Conservation (phyloP, 345 rosid species). For the Camelina laxa region DNA sequence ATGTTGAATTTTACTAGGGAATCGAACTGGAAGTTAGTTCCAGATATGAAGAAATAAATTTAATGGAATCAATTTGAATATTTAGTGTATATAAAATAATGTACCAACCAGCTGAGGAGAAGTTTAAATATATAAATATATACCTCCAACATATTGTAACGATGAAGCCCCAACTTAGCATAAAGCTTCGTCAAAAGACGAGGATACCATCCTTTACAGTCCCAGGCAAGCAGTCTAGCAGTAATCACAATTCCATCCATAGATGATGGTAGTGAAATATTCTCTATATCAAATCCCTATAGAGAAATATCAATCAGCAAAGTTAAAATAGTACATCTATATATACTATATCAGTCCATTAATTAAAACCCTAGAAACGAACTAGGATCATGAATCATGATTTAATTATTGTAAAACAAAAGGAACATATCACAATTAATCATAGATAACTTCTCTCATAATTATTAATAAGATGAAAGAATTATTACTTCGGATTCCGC, state of each 20-base stretch:
- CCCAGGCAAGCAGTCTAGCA: not conserved
- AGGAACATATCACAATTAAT: not conserved
- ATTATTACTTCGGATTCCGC: not conserved
- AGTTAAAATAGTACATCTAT: not conserved
- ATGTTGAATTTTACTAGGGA: not conserved
- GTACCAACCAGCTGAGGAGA: no score
- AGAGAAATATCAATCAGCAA: not conserved
- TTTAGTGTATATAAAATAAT: no score
- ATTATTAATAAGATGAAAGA: not conserved
- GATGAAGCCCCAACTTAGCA: not conserved
- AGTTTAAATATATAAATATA: no score
- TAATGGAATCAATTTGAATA: no score
- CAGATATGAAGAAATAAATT: not conserved
- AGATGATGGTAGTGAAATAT: not conserved
- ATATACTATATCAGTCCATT: not conserved
- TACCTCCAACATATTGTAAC: not conserved
- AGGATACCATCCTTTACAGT: not conserved
- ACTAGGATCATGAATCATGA: no score
- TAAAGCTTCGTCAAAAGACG: no score
- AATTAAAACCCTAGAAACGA: no score
- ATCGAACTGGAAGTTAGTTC: not conserved
- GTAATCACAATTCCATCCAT: not conserved
- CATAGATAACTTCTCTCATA: not conserved
- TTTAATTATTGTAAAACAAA: not conserved
- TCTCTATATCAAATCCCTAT: constrained; percentile 8